These are phyloP conservation scores for Skeletonema grethae DNA, from an alignment of 108 stramenopile genomes.

Conservation along the genomic window DNA sequence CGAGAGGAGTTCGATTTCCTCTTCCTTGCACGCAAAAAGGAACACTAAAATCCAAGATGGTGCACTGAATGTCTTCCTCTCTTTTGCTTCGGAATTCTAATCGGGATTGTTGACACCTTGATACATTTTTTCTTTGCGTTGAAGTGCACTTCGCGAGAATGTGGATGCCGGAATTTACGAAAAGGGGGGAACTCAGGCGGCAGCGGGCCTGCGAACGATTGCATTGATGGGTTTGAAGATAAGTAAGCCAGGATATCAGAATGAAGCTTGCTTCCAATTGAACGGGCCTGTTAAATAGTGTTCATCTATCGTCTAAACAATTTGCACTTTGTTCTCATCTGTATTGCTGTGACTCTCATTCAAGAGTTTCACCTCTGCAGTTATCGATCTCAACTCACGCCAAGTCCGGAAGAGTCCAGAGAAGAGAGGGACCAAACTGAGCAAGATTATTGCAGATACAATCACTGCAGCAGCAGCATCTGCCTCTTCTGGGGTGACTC, in stretches of 20 bases:
- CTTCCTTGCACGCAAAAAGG: too few species aligned
- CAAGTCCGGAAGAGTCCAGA: constrained; percentile 52
- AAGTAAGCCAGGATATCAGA: too few species aligned
- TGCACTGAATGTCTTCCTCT: background rate
- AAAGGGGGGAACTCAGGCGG: background rate
- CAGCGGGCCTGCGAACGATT: too few species aligned
- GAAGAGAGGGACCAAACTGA: constrained; percentile 62
- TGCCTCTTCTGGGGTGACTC: constrained; percentile 64
- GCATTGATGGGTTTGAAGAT: too few species aligned
- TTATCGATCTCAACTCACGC: constrained; percentile 45
- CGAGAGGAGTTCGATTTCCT: background rate
- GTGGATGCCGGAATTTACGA: background rate
- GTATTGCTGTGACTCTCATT: background rate
- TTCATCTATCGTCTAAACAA: background rate
- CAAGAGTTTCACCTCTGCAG: constrained; percentile 4
- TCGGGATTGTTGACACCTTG: background rate
- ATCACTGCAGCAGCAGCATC: constrained; percentile 77
- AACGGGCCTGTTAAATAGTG: background rate
- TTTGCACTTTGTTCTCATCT: background rate
- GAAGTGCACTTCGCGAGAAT: background rate
- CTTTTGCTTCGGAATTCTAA: background rate
- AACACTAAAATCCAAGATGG: background rate
- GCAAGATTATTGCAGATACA: constrained; percentile 65
- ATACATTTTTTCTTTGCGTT: background rate
- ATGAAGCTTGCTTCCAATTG: too few species aligned